Conservation (phyloP, 495 filamentous ascomycete species). For the Collariella sp. region DNA sequence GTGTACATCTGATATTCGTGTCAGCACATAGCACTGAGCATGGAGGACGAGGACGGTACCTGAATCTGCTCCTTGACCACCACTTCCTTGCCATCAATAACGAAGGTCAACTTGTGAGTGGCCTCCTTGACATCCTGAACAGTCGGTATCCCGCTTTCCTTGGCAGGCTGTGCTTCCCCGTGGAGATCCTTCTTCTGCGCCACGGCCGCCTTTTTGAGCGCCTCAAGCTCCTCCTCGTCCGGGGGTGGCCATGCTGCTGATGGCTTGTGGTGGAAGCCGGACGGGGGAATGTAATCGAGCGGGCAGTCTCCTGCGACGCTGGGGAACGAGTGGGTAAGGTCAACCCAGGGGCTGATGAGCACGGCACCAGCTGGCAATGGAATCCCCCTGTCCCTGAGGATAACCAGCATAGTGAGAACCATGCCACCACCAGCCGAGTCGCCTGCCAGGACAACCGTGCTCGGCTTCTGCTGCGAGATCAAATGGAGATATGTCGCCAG, state of each 20-base stretch:
- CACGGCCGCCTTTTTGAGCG: slow-evolving; percentile 30
- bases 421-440: slow-evolving; percentile 90
- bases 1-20: slow-evolving; percentile 60
- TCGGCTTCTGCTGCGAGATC: slow-evolving; percentile 60
- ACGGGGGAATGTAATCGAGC: slow-evolving; percentile 76
- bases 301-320: slow-evolving; percentile 67
- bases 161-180: not conserved
- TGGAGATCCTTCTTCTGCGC: slow-evolving; percentile 18
- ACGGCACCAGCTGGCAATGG: slow-evolving; percentile 83
- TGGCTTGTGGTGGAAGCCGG: slow-evolving; percentile 79
- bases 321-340: slow-evolving; percentile 89
- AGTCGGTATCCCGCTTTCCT: slow-evolving; percentile 13
- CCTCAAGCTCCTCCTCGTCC: slow-evolving; percentile 56
- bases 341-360: slow-evolving; percentile 87
- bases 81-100: slow-evolving; percentile 60
- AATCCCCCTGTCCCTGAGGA: slow-evolving; percentile 68
- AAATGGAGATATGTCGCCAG: slow-evolving; percentile 79
- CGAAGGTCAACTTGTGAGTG: slow-evolving; percentile 47
- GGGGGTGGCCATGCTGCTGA: slow-evolving; percentile 86
- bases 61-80: slow-evolving; percentile 88
- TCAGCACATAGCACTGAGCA: slow-evolving; percentile 2
- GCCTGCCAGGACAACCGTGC: slow-evolving; percentile 71
- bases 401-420: slow-evolving; percentile 70
- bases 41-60: slow-evolving; percentile 15
- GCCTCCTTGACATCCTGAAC: slow-evolving; percentile 29